These are phyloP conservation scores for Pseudogymnoascus sp. DNA, from an alignment of 2,329 filamentous ascomycete species.

Conservation along the genomic window DNA sequence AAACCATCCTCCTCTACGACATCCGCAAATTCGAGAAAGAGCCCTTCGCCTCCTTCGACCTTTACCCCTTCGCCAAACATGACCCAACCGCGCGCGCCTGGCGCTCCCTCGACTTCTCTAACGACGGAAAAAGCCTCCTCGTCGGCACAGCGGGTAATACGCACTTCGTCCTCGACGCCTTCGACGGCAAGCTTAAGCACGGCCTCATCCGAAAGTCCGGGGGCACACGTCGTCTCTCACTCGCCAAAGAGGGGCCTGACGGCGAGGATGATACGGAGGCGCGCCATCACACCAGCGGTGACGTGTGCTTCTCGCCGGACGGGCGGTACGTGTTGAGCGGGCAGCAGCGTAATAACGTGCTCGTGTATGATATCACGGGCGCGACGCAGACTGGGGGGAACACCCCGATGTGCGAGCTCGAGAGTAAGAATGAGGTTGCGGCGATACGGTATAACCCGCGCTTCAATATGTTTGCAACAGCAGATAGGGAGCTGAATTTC, in stretches of 20 bases:
- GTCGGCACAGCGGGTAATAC: slow-evolving; percentile 75
- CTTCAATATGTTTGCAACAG: slow-evolving; percentile 84
- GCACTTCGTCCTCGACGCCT: slow-evolving; percentile 90
- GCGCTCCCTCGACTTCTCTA: slow-evolving; percentile 91
- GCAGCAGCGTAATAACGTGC: slow-evolving; percentile 56
- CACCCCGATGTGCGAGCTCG: slow-evolving; percentile 54
- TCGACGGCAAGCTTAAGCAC: slow-evolving; percentile 69
- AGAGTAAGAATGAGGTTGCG: slow-evolving; percentile 59
- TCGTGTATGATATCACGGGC: slow-evolving; percentile 69
- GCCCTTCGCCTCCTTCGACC: slow-evolving; percentile 79
- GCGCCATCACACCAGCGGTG: slow-evolving; percentile 46
- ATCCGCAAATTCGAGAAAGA: slow-evolving; percentile 87
- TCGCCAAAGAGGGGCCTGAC: slow-evolving; percentile 37
- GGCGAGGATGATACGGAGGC: slow-evolving; percentile 13
- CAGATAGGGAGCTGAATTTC: slow-evolving; percentile 73
- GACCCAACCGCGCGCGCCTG: slow-evolving; percentile 43
- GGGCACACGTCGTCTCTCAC: slow-evolving; percentile 42
- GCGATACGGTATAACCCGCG: slow-evolving; percentile 83
- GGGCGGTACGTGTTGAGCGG: slow-evolving; percentile 83
- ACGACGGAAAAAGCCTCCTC: slow-evolving; percentile 82
- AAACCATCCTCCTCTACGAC: slow-evolving; percentile 81
- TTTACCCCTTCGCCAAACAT: slow-evolving; percentile 36
- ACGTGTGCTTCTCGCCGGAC: slow-evolving; percentile 83
- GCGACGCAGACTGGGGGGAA: slow-evolving; percentile 27
- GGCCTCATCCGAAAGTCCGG: slow-evolving; percentile 55